Evolutionary conservation across 2,329 filamentous ascomycete genomes (phyloP), one percentile per base, ranked within the genome.

Genomic region (Penicillium hordei): DNA sequence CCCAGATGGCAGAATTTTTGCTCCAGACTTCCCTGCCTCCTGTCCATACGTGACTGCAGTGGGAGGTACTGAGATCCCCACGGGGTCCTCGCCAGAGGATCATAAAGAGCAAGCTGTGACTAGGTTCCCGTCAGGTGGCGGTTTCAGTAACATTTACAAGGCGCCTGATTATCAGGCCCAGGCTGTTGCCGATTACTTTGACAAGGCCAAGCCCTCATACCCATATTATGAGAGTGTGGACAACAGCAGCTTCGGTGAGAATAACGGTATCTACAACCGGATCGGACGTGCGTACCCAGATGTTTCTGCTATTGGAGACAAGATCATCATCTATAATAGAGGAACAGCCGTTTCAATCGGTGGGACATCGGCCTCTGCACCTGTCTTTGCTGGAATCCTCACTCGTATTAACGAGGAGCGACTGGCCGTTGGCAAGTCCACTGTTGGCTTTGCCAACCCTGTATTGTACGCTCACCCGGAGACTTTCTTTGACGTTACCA

Each of bases 361-460:
- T 2, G 72, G 72, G 6, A 74, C 72, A 0, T 71, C 67, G 53
- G 83, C 82, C 1, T 81, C 81, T 38, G 78, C 83, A 4, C 84
- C 83, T 0, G 78, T 84, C 0, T 71, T 86, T 21, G 83, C 82
- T 5, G 73, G 81, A 25, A 78, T 86, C 68, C 71, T 86, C 48
- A 79, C 82, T 4, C 71, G 84, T 5, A 75, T 84, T 55, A 85
- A 86, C 58, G 83, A 84, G 55, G 79, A 76, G 53, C 71, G 82
- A n/a, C 67, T 84, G 46, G 72, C 78, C 2, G 71, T 69, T 2
- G 81, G 81, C 4, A 83, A 81, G 75, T 66, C 70, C 6, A 70
- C 77, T 1, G 68, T 85, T 9, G 84, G 84, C 0, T 86, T 81
- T 73, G 70, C 85, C 36, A 86, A 85, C 61, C 76, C 78, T 29